These are phyloP conservation scores for Cladophialophora yegresii DNA, from an alignment of 2,329 filamentous ascomycete species.

Conservation along the genomic window DNA sequence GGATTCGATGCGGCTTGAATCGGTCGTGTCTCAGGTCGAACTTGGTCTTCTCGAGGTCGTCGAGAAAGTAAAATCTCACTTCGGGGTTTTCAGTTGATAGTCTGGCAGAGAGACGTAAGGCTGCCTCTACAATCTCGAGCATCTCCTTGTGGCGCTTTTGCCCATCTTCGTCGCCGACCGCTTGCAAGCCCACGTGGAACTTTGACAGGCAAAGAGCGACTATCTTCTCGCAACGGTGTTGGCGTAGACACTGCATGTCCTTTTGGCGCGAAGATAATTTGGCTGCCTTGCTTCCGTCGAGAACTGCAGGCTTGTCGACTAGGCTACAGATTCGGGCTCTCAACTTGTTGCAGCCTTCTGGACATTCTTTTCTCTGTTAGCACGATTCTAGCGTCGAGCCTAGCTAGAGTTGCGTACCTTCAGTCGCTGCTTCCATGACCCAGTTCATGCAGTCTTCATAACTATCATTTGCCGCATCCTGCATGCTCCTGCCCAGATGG, in stretches of 20 bases:
- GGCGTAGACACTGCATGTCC: not conserved
- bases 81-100: not conserved
- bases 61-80: not conserved
- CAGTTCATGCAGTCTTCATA: slow-evolving; percentile 3
- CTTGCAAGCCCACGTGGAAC: not conserved
- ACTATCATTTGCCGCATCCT: not conserved
- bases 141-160: not conserved
- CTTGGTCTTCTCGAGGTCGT: not conserved
- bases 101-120: not conserved
- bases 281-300: not conserved
- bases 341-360: not conserved
- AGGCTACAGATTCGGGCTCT: not conserved
- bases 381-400: too few relatives aligned
- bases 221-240: not conserved
- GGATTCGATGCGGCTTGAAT: not conserved
- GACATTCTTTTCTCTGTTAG: not conserved
- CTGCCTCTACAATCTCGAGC: not conserved
- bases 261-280: not conserved
- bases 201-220: not conserved
- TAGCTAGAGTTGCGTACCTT: not conserved
- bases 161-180: not conserved
- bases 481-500: not conserved
- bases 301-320: not conserved
- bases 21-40: not conserved
- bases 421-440: not conserved